These are phyloP conservation scores for Vaccinium vitisidaea DNA, from an alignment of 148 eudicot genomes.

Conservation along the genomic window DNA sequence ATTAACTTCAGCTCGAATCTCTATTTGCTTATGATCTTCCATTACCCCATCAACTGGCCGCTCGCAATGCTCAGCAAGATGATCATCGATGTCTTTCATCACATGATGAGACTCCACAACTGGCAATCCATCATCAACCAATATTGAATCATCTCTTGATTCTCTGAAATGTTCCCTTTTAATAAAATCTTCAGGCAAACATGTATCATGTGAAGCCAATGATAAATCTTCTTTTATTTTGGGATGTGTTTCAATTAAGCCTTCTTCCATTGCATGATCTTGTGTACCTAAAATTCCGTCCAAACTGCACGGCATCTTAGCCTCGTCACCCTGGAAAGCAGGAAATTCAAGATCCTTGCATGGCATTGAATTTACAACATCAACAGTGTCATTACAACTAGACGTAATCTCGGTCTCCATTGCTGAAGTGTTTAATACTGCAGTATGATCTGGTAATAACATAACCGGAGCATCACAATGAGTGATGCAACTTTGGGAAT, in stretches of 20 bases:
- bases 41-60: conserved; percentile 20
- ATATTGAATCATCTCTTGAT: conserved; percentile 14
- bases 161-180: conserved; percentile 31
- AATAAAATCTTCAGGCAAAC: conserved; percentile 26
- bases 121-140: conserved; percentile 22
- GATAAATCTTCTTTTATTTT: conserved; percentile 20
- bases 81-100: conserved; percentile 20
- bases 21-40: conserved; percentile 27
- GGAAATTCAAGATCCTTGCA: conserved; percentile 18
- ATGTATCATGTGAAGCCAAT: conserved; percentile 16
- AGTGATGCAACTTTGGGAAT: conserved; percentile 19
- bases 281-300: conserved; percentile 24
- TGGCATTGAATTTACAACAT: conserved; percentile 18
- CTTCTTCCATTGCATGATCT: conserved; percentile 19
- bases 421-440: neutral
- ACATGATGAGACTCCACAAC: conserved; percentile 23
- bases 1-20: conserved; percentile 17
- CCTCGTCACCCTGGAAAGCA: conserved; percentile 15
- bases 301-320: conserved; percentile 8
- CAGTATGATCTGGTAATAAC: conserved; percentile 21
- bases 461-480: conserved; percentile 21
- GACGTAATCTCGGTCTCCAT: conserved; percentile 22
- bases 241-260: conserved; percentile 18
- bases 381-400: conserved; percentile 15
- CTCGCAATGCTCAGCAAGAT: conserved; percentile 18